Base-by-base conservation (phyloP, 441 rosid genomes). In the Erodium moschatum region DNA sequence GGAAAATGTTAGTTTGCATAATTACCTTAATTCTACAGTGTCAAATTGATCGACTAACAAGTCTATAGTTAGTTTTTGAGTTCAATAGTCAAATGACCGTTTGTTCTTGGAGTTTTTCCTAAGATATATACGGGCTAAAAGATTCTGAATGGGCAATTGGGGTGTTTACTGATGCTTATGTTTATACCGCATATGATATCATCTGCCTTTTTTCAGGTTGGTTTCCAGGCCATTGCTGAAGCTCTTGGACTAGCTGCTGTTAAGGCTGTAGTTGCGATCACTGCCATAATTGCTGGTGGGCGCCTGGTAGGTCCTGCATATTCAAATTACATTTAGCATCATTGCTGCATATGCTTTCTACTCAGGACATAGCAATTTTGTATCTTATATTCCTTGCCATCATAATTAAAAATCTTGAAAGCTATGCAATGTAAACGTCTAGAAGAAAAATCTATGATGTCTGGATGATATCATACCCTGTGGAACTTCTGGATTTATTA, bases 241-340 rank as follows among this genome's bases (percentile, higher is more conserved):
- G 98, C 98, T 77, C 96, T 94, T 78, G 98, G 98, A 72, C 63
- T 89, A 66, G 98, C 98, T 74, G 97, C 91, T 78, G 96, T 94
- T 70, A 94, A 89, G 82, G 97, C 97, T n/a, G 86, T 87, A 15
- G 86, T 89, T 84, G 98, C 98, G 76, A 88, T 94, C 73, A 77
- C 96, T 76, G 97, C 91, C 69, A 94, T 94, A 74, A 88, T 94
- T 82, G 97, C 96, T 67, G 97, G 98, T 69, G 98, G 98, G 78
- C 90, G 97, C 76, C 83, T 94, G 87, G 98, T 88, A 84, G 81
- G 80, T 82, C 75, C 77, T 70, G 20, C 20, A 72, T 46, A 72
- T 75, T 33, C 15, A 33, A 40, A 60, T 65, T 20, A 29, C n/a
- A 50, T 48, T 31, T 24, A 71, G 70, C 40, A 40, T 44, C 35